Base-by-base conservation (phyloP, 345 rosid genomes). In the Rubroshorea leprosula region DNA sequence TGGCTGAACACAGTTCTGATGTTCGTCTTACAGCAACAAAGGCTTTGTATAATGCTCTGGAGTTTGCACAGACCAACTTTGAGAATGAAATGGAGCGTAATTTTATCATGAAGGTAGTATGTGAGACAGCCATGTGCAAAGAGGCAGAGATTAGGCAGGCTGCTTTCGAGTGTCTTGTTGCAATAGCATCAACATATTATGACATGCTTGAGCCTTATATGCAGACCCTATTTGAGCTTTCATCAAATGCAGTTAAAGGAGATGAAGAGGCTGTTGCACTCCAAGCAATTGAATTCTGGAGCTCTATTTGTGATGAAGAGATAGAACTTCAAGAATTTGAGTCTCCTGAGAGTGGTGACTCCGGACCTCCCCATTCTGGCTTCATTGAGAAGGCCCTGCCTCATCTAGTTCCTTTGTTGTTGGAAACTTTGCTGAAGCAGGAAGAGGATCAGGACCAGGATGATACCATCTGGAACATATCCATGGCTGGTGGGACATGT, bases 401-500 rank as follows among this genome's bases (percentile, higher is more conserved):
- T 9, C 79, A 76, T 49, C 76, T 92, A 21, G 89, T 80, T 70
- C 97, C 88, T 35, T 70, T 89, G 87, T 59, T 89, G 77, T 73
- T 89, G 55, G 94, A 87, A 62, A 89, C 97, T 54, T 68, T 93
- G 61, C 69, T 80, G 75, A 93, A 93, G 82, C 99, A 93, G 76
- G 94, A 89, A 57, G 93, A 89, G 71, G 97, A 86, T 75, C 91
- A 89, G 65, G 96, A 93, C 51, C 94, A 93, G 68, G 99, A 86
- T 46, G 96, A 89, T 44, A 80, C 72, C 59, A 66, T 70, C 53
- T 93, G 99, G 97, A 87, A 89, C 68, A 73, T 93, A 55, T 80
- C 99, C 13, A 93, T 93, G 99, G 96, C 99, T 17, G 97, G 99
- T 7, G 99, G 97, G 49, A 93, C 99, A 5, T 93, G 99, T 71